These are phyloP conservation scores for Hortaea sp. DNA, from an alignment of 2,329 filamentous ascomycete species.

Conservation along the genomic window DNA sequence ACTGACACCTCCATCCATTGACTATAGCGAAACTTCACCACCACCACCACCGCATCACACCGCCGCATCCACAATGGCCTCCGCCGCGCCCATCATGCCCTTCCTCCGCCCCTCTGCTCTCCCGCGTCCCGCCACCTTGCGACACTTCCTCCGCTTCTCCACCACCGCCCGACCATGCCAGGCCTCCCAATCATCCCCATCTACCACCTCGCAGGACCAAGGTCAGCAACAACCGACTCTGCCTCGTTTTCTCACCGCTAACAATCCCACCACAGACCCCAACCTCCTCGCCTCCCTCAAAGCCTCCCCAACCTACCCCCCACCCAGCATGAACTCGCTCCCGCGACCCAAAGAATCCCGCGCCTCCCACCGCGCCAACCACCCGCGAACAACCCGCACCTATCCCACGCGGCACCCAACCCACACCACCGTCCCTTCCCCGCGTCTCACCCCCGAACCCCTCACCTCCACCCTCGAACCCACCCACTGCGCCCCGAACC, in stretches of 20 bases:
- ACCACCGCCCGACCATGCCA: constrained; percentile 8
- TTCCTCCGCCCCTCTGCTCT: constrained; percentile 32
- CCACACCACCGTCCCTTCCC: constrained; percentile 10
- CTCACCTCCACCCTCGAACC: constrained; percentile 14
- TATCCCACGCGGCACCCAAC: constrained; percentile 22
- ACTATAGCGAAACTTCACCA: too few relatives aligned
- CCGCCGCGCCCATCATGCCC: constrained; percentile 25
- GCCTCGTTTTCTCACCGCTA: background rate
- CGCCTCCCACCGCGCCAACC: constrained; percentile 24
- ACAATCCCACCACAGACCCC: constrained; percentile 12
- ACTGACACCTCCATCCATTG: too few relatives aligned
- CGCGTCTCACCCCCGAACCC: constrained; percentile 17
- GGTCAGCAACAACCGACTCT: background rate
- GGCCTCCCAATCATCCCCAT: background rate
- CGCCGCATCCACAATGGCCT: constrained; percentile 23
- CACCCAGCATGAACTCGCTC: constrained; percentile 20
- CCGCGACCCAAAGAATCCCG: constrained; percentile 27
- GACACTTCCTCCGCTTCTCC: constrained; percentile 33
- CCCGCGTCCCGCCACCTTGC: constrained; percentile 26
- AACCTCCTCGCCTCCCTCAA: constrained; percentile 25
- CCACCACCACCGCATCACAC: background rate
- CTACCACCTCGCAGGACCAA: constrained; percentile 16
- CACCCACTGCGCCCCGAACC: constrained; percentile 31
- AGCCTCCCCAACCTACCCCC: constrained; percentile 24
- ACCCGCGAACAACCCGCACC: constrained; percentile 23